Conservation (phyloP, 768 basidiomycete species). For the Tubosaeta sp. region DNA sequence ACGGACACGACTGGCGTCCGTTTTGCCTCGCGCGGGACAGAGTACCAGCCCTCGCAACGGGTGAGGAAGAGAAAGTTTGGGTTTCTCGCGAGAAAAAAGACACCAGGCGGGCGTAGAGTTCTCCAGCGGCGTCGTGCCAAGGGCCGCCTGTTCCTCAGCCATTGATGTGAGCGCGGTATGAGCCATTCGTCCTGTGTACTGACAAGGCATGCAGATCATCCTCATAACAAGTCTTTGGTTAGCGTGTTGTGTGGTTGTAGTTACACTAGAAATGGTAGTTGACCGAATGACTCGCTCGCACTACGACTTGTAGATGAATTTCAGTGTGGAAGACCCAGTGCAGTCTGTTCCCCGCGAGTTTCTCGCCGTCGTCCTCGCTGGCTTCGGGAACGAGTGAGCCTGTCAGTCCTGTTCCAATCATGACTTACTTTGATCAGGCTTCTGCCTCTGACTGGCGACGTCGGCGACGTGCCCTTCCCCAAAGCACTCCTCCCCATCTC, state of each 20-base stretch:
- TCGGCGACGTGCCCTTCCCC: constrained; percentile 78
- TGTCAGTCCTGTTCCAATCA: neutral
- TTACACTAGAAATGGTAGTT: constrained; percentile 22
- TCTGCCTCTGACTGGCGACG: constrained; percentile 66
- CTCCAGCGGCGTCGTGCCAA: constrained; percentile 66
- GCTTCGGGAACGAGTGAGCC: constrained; percentile 86
- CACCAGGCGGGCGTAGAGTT: constrained; percentile 65
- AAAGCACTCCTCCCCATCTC: constrained; percentile 87
- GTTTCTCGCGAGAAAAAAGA: constrained; percentile 74
- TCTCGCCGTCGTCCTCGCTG: constrained; percentile 82
- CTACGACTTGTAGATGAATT: constrained; percentile 46
- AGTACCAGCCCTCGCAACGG: constrained; percentile 95
- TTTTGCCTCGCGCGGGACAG: constrained; percentile 69
- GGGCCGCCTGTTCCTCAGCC: constrained; percentile 75
- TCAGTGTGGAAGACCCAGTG: constrained; percentile 50
- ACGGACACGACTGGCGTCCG: constrained; percentile 35
- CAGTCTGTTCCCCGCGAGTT: constrained; percentile 69
- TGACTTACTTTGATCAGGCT: constrained; percentile 44
- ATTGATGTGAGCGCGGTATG: constrained; percentile 42
- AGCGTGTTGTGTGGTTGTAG: neutral
- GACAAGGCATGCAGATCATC: neutral
- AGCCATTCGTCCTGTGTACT: neutral
- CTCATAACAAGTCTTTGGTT: neutral
- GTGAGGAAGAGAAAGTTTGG: constrained; percentile 91
- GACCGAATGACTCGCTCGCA: constrained; percentile 9